A percentile compares a stretch with the other conserved stretches of the same genome.
Conservation (phyloP, 306 rosid genomes). For the Acacia melanoxylon region DNA sequence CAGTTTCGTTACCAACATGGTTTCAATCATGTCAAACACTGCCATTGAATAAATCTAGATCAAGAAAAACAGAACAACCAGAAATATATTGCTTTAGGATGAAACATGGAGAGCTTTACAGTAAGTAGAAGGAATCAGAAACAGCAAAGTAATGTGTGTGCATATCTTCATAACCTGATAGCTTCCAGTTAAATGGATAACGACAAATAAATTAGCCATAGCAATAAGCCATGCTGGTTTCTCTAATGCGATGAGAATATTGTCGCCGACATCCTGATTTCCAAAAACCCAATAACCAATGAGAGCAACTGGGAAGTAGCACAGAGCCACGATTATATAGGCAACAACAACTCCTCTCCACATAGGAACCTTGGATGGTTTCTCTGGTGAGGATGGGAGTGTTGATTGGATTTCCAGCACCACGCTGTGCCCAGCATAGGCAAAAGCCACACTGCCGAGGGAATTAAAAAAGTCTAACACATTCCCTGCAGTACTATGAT, state of each 20-base stretch:
- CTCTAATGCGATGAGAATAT: slow-evolving; percentile 63
- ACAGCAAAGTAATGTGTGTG: neutral
- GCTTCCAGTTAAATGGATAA: slow-evolving; percentile 84
- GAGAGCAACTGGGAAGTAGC: slow-evolving; percentile 90
- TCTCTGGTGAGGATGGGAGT: slow-evolving; percentile 83
- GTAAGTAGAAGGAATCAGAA: neutral
- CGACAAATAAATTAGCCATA: slow-evolving; percentile 82
- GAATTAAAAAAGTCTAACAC: slow-evolving; percentile 64
- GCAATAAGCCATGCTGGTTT: slow-evolving; percentile 85
- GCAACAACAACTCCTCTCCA: slow-evolving; percentile 93
- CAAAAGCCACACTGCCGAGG: slow-evolving; percentile 79
- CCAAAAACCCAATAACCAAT: slow-evolving; percentile 76
- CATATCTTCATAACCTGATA: slow-evolving; percentile 59
- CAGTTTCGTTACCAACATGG: slow-evolving; percentile 64
- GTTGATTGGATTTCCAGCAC: slow-evolving; percentile 95
- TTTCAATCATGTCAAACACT: slow-evolving; percentile 87
- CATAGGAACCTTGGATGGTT: slow-evolving; percentile 92
- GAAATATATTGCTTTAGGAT: neutral
- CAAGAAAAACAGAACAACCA: neutral
- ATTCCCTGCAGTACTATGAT: slow-evolving; percentile 49
- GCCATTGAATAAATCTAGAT: slow-evolving; percentile 79
- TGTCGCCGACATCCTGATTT: slow-evolving; percentile 30
- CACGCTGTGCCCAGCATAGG: slow-evolving; percentile 97
- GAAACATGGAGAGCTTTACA: neutral
- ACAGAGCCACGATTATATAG: slow-evolving; percentile 76